phyloP scores from a whole-genome alignment of 2,329 filamentous ascomycete genomes.

The Ambrosiella beaveri region DNA sequence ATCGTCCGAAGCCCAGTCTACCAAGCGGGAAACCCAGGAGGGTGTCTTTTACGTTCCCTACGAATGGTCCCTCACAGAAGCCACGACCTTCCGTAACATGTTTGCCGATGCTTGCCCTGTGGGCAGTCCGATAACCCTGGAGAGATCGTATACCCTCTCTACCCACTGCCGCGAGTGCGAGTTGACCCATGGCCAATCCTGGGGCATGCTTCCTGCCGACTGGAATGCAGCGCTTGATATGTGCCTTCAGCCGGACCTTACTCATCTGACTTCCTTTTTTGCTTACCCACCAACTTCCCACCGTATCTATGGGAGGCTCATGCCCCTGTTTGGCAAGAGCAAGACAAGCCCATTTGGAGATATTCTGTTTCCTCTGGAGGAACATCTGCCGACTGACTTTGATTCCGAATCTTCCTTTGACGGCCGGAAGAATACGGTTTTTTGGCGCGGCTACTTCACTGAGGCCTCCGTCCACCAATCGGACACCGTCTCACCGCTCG shows the following conservation, averaged over 20 bases:
- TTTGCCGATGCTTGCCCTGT: slow-evolving; percentile 40
- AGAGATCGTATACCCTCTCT: slow-evolving; percentile 3
- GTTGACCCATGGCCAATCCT: slow-evolving; percentile 31
- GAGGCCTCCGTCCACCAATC: slow-evolving; percentile 2
- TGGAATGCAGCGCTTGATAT: slow-evolving; percentile 49
- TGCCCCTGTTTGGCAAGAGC: slow-evolving; percentile 60
- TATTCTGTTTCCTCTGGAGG: slow-evolving; percentile 49
- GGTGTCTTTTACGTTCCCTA: neutral
- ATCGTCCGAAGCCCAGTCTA: neutral
- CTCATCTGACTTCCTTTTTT: slow-evolving; percentile 54
- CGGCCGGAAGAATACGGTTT: slow-evolving; percentile 46
- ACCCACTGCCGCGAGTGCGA: slow-evolving; percentile 8
- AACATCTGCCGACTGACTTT: slow-evolving; percentile 17
- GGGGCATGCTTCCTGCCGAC: slow-evolving; percentile 47
- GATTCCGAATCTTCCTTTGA: slow-evolving; percentile 31
- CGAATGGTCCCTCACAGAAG: slow-evolving; percentile 6
- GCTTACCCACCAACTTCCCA: slow-evolving; percentile 41
- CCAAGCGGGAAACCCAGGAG: neutral
- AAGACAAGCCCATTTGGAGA: slow-evolving; percentile 59
- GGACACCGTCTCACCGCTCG: slow-evolving; percentile 4
- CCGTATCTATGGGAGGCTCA: slow-evolving; percentile 43
- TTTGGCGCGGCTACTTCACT: slow-evolving; percentile 45
- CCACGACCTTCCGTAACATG: slow-evolving; percentile 24
- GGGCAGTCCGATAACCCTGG: slow-evolving; percentile 29
- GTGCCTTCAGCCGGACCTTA: slow-evolving; percentile 63